Conservation (phyloP, 306 rosid genomes). For the Crataegus laevigata region DNA sequence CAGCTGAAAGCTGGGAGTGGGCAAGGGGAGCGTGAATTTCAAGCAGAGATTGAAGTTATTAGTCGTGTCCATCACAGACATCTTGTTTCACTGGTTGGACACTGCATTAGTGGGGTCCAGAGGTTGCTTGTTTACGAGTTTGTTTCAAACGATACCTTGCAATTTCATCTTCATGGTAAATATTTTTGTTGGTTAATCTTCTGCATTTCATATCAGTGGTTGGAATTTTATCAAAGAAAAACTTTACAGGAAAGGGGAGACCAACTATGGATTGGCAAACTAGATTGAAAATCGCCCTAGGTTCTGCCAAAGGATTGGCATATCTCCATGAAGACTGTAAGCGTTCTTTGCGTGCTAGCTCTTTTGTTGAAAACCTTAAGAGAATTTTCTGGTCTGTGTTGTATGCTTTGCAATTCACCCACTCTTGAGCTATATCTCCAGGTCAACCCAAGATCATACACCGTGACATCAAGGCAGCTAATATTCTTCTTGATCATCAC, state of each 20-base stretch:
- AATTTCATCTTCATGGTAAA: constrained; percentile 60
- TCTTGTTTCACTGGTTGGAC: constrained; percentile 62
- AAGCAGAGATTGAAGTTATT: constrained; percentile 60
- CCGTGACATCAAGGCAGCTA: constrained; percentile 35
- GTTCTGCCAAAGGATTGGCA: constrained; percentile 40
- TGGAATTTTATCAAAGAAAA: not conserved
- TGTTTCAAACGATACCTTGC: constrained; percentile 39
- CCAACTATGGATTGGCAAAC: constrained; percentile 29
- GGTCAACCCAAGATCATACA: constrained; percentile 42
- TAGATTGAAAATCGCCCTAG: constrained; percentile 32
- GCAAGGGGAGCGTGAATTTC: constrained; percentile 68
- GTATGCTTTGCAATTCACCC: not conserved
- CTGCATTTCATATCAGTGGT: not conserved
- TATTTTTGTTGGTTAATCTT: not conserved
- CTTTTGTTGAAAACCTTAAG: not conserved
- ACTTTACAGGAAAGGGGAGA: constrained; percentile 23
- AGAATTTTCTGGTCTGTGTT: not conserved
- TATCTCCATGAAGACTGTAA: constrained; percentile 41
- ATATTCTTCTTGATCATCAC: constrained; percentile 29
- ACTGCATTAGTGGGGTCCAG: constrained; percentile 36
- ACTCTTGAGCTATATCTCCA: constrained; percentile 17
- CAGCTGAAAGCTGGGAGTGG: constrained; percentile 50
- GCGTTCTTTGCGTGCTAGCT: not conserved
- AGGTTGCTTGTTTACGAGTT: constrained; percentile 64
- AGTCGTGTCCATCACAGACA: constrained; percentile 61